phyloP scores from a whole-genome alignment of 768 basidiomycete species.

The Mycena haematopus region DNA sequence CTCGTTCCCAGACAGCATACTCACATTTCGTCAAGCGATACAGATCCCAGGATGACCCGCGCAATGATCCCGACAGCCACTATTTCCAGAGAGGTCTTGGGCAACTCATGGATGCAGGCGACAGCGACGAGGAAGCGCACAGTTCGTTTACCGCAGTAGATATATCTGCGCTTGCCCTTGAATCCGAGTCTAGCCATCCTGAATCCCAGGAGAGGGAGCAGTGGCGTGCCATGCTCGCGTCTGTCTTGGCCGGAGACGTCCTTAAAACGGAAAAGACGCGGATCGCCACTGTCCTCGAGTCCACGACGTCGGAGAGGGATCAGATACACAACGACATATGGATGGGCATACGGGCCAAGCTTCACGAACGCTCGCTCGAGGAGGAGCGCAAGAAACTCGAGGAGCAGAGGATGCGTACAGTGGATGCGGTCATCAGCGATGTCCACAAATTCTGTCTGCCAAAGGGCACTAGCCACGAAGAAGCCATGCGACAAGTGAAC shows the following conservation, averaged over 20 bases:
- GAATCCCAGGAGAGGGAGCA: slow-evolving; percentile 79
- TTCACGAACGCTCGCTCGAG: slow-evolving; percentile 78
- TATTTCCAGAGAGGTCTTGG: slow-evolving; percentile 77
- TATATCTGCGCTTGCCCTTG: slow-evolving; percentile 57
- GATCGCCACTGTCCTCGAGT: slow-evolving; percentile 80
- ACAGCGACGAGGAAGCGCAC: slow-evolving; percentile 79
- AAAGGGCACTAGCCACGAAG: slow-evolving; percentile 40
- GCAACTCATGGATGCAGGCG: slow-evolving; percentile 70
- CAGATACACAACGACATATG: slow-evolving; percentile 77
- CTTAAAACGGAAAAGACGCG: slow-evolving; percentile 94
- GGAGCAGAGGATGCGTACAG: slow-evolving; percentile 80
- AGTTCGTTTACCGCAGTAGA: slow-evolving; percentile 47
- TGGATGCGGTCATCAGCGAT: slow-evolving; percentile 86
- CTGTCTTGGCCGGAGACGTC: slow-evolving; percentile 93
- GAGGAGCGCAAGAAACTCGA: slow-evolving; percentile 86
- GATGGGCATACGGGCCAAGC: slow-evolving; percentile 88
- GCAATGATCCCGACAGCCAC: slow-evolving; percentile 83
- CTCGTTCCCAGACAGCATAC: slow-evolving; percentile 58
- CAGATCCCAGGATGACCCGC: slow-evolving; percentile 71
- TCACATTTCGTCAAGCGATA: slow-evolving; percentile 82
- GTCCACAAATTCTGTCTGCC: slow-evolving; percentile 76
- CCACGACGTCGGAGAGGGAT: slow-evolving; percentile 72
- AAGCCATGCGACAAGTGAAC: slow-evolving; percentile 67
- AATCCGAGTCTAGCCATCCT: slow-evolving; percentile 69
- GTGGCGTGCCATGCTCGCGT: slow-evolving; percentile 96